Evolutionary conservation across 2,329 filamentous ascomycete genomes (phyloP), one percentile per base, ranked within the genome.

Genomic region (Aspergillus sp.): DNA sequence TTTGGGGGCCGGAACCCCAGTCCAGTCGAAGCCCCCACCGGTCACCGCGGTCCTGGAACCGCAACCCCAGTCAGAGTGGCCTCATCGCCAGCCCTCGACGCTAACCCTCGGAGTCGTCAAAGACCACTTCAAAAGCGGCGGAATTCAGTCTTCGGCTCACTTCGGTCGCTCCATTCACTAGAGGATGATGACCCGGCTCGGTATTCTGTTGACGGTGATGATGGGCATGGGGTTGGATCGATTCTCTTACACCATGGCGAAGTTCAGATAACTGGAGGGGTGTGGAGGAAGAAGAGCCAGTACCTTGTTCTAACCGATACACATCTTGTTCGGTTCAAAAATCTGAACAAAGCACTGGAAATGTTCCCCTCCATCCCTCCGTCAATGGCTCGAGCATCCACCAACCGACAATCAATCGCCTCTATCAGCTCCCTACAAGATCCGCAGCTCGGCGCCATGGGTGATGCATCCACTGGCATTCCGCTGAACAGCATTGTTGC

Each of bases 221-320:
- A 57, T 30, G 55, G 68, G 56, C 70, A 71, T 60, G 65, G 72
- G 20, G 69, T 78, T 41, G 78, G 77, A 26, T 70, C 71, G 44
- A 74, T 78, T 30, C 84, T 89, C 18, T 72, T 89, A 38, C 81
- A 87, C 61, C 84, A 89, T 74, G 88, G 87, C 38, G 87, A 89
- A 68, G 84, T 89, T 15, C 87, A 90, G 72, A 89, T 85, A 12
- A 85, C 85, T 48, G 86, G 83, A 55, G 83, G 84, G 58, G 84
- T 90, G 80, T 88, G 89, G 73, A 80, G 87, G 69, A 89, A 89
- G 75, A 89, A 87, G 75, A 87, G 83, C 72, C 87, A 90, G 69
- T 90, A 88, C 65, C 76, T 90, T 54, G 88, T 90, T 13, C 76
- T 90, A 62, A 90, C 87, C 6, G 87, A 89, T 62, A 83, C 81